These are phyloP conservation scores for Syncephalastrum sp. DNA, from an alignment of 371 early-diverging fungal genomes.

Conservation along the genomic window DNA sequence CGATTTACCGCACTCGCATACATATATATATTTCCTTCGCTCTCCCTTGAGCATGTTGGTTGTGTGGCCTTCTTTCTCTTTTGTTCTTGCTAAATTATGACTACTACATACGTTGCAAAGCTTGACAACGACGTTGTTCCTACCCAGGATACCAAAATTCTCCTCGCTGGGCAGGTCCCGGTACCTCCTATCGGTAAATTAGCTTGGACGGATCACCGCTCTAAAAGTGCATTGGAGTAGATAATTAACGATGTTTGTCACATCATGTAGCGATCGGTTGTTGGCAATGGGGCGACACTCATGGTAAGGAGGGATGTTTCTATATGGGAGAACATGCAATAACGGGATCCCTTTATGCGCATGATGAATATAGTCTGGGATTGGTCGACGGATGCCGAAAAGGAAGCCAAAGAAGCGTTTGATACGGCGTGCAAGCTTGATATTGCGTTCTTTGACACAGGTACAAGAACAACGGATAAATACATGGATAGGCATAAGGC, in stretches of 20 bases:
- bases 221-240: too few relatives aligned
- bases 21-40: too few relatives aligned
- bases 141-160: constrained; percentile 44
- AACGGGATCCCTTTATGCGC: background rate
- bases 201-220: too few relatives aligned
- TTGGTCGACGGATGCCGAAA: constrained; percentile 37
- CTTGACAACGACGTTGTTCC: constrained; percentile 33
- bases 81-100: constrained; percentile 3
- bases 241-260: background rate
- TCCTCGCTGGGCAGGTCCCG: constrained; percentile 32
- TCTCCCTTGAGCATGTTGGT: too few relatives aligned
- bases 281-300: constrained; percentile 57
- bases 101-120: constrained; percentile 13
- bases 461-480: constrained; percentile 6
- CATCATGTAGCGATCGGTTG: constrained; percentile 43
- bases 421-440: constrained; percentile 29
- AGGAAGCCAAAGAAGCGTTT: constrained; percentile 42
- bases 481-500: constrained; percentile 1
- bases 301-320: constrained; percentile 22
- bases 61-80: constrained; percentile 9
- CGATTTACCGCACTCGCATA: too few relatives aligned
- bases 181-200: constrained; percentile 51
- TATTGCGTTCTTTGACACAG: constrained; percentile 42
- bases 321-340: too few relatives aligned
- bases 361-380: constrained; percentile 25